phyloP scores from a whole-genome alignment of 805 yeast genomes.

The Cyberlindnera euphorbiae region DNA sequence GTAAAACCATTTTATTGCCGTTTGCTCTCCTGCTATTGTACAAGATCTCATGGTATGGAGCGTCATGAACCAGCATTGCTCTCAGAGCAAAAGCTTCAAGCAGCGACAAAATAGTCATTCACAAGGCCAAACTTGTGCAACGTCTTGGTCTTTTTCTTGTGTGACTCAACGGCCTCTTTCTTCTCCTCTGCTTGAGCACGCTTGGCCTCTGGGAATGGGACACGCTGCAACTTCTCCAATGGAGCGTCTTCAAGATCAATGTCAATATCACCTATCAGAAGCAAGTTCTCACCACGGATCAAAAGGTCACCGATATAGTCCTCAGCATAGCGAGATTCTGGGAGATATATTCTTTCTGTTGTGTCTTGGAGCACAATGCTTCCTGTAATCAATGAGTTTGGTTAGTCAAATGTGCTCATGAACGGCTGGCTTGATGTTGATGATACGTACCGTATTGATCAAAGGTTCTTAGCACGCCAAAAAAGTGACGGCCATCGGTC shows the following conservation, averaged over 20 bases:
- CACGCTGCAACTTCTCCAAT: constrained; percentile 47
- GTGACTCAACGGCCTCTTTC: constrained; percentile 33
- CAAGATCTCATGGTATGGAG: too few relatives aligned
- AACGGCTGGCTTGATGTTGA: too few relatives aligned
- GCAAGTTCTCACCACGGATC: constrained; percentile 94
- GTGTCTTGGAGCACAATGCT: constrained; percentile 91
- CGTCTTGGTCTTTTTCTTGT: constrained; percentile 42
- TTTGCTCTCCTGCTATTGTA: too few relatives aligned
- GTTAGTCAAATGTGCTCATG: too few relatives aligned
- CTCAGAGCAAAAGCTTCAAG: neutral
- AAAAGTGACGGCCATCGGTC: constrained; percentile 83
- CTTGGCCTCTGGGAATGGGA: constrained; percentile 62
- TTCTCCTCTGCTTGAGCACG: constrained; percentile 30
- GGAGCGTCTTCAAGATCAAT: constrained; percentile 79
- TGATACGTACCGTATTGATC: constrained; percentile 75
- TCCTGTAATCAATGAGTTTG: constrained; percentile 37
- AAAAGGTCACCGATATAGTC: constrained; percentile 73
- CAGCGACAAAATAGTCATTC: constrained; percentile 43
- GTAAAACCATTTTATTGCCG: too few relatives aligned
- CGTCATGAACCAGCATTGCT: too few relatives aligned
- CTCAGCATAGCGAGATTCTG: constrained; percentile 64
- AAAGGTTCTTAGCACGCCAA: constrained; percentile 89
- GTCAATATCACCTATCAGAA: constrained; percentile 89
- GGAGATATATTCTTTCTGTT: constrained; percentile 72
- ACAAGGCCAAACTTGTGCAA: constrained; percentile 52